Evolutionary conservation across 2,329 filamentous ascomycete species (phyloP), one percentile per base, ranked within the genome.

Genomic region (Bipolaris gigantea): DNA sequence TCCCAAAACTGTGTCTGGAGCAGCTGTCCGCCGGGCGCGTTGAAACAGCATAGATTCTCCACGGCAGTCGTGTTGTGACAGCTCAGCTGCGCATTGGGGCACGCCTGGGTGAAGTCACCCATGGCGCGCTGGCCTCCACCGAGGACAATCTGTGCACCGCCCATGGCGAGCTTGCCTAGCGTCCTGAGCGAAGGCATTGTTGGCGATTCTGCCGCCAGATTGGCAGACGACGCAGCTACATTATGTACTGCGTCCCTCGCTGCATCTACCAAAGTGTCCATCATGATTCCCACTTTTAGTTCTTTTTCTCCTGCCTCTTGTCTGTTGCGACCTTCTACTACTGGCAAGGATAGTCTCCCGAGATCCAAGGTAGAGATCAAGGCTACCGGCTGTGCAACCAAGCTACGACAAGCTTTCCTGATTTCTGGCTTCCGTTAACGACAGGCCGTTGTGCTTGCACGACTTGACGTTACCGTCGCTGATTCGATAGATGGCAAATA

Each of bases 1-100:
- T 92, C 88, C 89, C 89, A 92, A 75, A 92, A 91, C 64, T 92
- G 89, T 2, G 89, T 91, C 72, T 85, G 83, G 4, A 91, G 79
- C 40, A 92, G 75, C 57, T 89, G 83, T 7, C 89, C 89, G 4
- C 87, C 85, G 0, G 88, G 88, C 19, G 83, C 80, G 66, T 89
- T 89, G 77, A 90, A 89, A 75, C 89, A 92, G 77, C 89, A 92
- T 6, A 85, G 82, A 65, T 91, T 80, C 46, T 79, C 71, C n/a
- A 83, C 80, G 7, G 75, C 73, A 3, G 84, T 84, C 5, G 81
- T 83, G 66, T 86, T 86, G 53, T 85, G 82, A 67, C 88, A 90
- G 63, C 85, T 88, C 48, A 87, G 67, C 56, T 80, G 77, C 7
- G 74, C 73, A 56, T 76, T 73, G 10, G 72, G 59, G 52, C 73